Evolutionary conservation across 257 asterid genomes (phyloP), one percentile per base, ranked within the genome.

Genomic region (Solanum tarijense): DNA sequence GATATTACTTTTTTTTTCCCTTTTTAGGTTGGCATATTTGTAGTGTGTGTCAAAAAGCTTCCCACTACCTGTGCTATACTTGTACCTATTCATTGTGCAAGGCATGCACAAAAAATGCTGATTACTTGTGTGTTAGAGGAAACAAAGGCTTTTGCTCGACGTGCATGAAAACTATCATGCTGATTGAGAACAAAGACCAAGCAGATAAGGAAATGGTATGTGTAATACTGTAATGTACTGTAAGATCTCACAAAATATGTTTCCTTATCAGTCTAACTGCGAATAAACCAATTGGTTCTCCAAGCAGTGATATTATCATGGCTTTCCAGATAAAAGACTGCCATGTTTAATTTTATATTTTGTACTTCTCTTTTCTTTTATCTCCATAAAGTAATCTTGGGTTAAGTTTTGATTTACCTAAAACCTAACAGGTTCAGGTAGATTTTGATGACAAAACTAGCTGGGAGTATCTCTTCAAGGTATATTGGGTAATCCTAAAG

Each of bases 21-120:
- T 31, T 71, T 31, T 32, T 98, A 97, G 99, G 99, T 88, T 97
- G 99, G 99, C 99, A 97, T 92, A 97, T 97, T 88, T 97, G 99
- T 88, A 97, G 96, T 88, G 96, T 90, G 87, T 97, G 99, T 87
- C 91, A 89, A 88, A 97, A 93, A 92, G 66, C 94, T 78, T 90
- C 99, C 52, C 93, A 94, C 85, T 94, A 92, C 84, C 89, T 90
- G 94, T 97, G 99, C 95, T 97, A 95, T 91, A 96, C 98, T 35
- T 97, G 99, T 89, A 93, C 99, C 9, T 97, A 94, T 91, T 95
- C 99, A 29, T 89, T 97, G 93, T 97, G 99, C 96, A 97, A 95
- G 94, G 91, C 94, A 52, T 97, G 99, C 87, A 92, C 92, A 12
- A 96, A 89, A 88, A 91, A 90, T 89, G 92, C 95, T 11, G 99